Conservation (phyloP, 2,329 filamentous ascomycete species). For the Calonectria ilicicola region DNA sequence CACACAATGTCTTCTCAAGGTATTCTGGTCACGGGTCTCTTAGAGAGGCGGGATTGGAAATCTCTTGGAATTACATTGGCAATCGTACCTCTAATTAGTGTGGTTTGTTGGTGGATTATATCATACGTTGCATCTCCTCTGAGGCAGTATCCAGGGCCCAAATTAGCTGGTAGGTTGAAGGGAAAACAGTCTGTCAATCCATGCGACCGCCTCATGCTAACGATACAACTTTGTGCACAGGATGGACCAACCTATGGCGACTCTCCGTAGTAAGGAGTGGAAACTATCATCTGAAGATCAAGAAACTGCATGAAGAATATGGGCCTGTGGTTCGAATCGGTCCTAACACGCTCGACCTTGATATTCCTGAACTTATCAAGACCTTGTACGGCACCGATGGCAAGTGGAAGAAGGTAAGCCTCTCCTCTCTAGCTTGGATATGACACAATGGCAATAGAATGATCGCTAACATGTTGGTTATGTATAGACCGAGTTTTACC, state of each 20-base stretch:
- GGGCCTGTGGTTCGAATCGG: constrained; percentile 55
- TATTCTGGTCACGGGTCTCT: constrained; percentile 21
- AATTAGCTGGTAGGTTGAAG: constrained; percentile 28
- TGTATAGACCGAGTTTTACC: constrained; percentile 34
- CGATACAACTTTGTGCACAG: constrained; percentile 3
- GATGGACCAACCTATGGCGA: constrained; percentile 52
- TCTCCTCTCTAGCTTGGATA: no score
- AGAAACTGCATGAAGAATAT: constrained; percentile 51
- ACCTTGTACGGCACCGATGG: constrained; percentile 50
- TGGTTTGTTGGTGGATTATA: constrained; percentile 30
- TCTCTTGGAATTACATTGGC: constrained; percentile 11
- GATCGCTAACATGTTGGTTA: background rate
- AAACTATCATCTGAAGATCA: constrained; percentile 43
- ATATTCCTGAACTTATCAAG: constrained; percentile 51
- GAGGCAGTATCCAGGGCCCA: constrained; percentile 30
- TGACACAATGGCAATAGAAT: background rate
- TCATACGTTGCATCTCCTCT: constrained; percentile 30
- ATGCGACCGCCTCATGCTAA: background rate
- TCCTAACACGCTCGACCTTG: constrained; percentile 53
- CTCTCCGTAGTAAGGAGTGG: constrained; percentile 45
- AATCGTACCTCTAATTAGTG: constrained; percentile 27
- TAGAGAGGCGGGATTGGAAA: constrained; percentile 25
- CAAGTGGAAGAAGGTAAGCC: constrained; percentile 46
- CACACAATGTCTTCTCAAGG: constrained; percentile 27
- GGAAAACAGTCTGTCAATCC: no score